Base-by-base conservation (phyloP, 1,284 basidiomycete genomes). In the Crucibulum parvulum region DNA sequence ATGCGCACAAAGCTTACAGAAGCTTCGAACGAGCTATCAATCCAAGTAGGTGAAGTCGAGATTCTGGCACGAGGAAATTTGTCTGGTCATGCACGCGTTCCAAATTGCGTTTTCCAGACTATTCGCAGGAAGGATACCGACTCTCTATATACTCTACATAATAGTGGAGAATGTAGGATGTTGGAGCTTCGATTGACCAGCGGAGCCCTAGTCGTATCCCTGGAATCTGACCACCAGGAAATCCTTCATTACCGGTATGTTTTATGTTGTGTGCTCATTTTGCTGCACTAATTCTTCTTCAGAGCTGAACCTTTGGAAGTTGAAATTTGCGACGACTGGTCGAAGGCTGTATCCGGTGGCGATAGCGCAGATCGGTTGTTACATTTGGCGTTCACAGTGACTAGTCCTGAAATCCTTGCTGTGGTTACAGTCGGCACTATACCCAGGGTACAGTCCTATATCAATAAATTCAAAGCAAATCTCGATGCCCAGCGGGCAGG, bases 251-350 rank as follows among this genome's bases (percentile, higher is more conserved):
- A 95, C 73, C 86, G 90, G 91, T 94, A 65, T 69, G 87, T 79
- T 59, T 55, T 58, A 43, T 16, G 38, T 18, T 53, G 35, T 31
- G 47, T 37, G 53, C 47, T 50, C 56, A 38, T 7, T 53, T 39
- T 10, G 59, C 16, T 58, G 51, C 47, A 31, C 52, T 59, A 18
- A 63, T 31, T 57, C 39, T 53, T 37, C 2, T 59, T 36, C 59
- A 95, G 93, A 45, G 90, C 94, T 31, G 90, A 93, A 68, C 93
- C 95, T 0, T 75, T 94, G 36, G 81, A 86, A 58, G 85, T 95
- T 54, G 85, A 87, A 52, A 87, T 95, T 47, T 87, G 83, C 62
- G 94, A 97, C 67, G 93, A 96, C 69, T 96, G 94, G 94, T 87
- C 86, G 5, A 78, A 79, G 53, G 81, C 84, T 57, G 75, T 78